Evolutionary conservation across 352 stramenopile genomes (phyloP).

Genomic region (Halophytophthora polymorphica): DNA sequence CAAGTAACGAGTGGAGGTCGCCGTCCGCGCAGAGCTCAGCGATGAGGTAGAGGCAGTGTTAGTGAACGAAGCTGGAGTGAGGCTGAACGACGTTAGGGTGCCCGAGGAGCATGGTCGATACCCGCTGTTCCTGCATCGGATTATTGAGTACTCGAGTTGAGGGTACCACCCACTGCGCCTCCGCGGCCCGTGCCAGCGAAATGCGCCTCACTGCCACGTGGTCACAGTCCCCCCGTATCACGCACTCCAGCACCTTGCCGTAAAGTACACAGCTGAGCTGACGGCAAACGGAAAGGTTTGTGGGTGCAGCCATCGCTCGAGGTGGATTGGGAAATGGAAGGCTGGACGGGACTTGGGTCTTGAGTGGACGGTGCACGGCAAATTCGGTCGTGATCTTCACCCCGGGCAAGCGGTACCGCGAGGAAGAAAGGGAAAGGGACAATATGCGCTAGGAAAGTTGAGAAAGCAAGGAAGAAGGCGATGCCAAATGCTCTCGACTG

Average conservation of each 20-base stretch:
- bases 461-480: too few species aligned
- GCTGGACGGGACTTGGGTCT: neutral
- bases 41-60: slow-evolving; percentile 29
- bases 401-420: too few species aligned
- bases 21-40: slow-evolving; percentile 48
- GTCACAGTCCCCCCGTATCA: slow-evolving; percentile 8
- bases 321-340: neutral
- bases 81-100: slow-evolving; percentile 34
- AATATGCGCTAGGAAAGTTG: too few species aligned
- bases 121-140: slow-evolving; percentile 22
- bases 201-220: slow-evolving; percentile 32
- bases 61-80: slow-evolving; percentile 20
- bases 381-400: too few species aligned
- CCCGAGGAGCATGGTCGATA: slow-evolving; percentile 10
- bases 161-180: slow-evolving; percentile 2
- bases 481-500: too few species aligned
- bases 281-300: slow-evolving; percentile 13
- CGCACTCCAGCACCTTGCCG: slow-evolving; percentile 28
- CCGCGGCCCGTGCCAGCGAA: slow-evolving; percentile 8
- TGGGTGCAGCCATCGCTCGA: neutral
- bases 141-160: slow-evolving; percentile 20
- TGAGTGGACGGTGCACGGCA: too few species aligned
- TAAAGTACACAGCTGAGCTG: slow-evolving; percentile 21
- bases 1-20: slow-evolving; percentile 41
- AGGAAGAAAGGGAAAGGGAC: too few species aligned